Conservation (phyloP, 208 protist genomes). For the Strigomonas galati region DNA sequence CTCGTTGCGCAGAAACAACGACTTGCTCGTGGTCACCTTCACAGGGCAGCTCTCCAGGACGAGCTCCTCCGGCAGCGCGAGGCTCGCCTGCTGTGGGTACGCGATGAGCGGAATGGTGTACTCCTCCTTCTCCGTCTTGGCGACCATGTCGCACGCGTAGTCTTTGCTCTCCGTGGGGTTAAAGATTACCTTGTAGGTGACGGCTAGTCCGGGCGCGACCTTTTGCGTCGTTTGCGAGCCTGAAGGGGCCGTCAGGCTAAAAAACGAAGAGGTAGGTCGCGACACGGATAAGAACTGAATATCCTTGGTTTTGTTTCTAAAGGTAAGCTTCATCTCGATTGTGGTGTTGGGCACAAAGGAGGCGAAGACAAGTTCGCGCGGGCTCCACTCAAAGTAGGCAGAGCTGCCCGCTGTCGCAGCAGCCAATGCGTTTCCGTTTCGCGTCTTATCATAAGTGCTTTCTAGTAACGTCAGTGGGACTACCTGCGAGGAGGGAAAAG, state of each 20-base stretch:
- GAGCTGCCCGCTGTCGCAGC: neutral
- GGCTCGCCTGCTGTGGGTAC: constrained; percentile 65
- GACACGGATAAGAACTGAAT: constrained; percentile 84
- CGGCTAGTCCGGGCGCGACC: constrained; percentile 87
- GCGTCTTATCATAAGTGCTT: neutral
- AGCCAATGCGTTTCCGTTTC: neutral
- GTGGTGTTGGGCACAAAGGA: constrained; percentile 58
- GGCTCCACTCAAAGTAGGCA: constrained; percentile 67
- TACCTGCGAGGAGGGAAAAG: neutral
- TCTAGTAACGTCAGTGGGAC: neutral
- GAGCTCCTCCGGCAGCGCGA: constrained; percentile 82
- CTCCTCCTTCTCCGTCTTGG: constrained; percentile 83
- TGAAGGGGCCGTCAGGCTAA: constrained; percentile 62
- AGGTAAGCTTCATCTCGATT: constrained; percentile 69
- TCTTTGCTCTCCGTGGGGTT: constrained; percentile 68
- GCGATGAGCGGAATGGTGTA: constrained; percentile 87
- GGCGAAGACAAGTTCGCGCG: constrained; percentile 76
- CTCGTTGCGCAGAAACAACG: constrained; percentile 91
- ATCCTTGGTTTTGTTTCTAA: constrained; percentile 83
- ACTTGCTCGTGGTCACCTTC: constrained; percentile 48
- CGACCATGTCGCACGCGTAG: constrained; percentile 82
- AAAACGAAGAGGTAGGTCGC: constrained; percentile 59
- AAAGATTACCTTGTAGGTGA: constrained; percentile 86
- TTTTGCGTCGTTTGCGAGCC: constrained; percentile 58
- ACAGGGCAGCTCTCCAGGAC: constrained; percentile 68